phyloP scores from a whole-genome alignment of 2,329 filamentous ascomycete species.

The Tolypocladium endophyticum region DNA sequence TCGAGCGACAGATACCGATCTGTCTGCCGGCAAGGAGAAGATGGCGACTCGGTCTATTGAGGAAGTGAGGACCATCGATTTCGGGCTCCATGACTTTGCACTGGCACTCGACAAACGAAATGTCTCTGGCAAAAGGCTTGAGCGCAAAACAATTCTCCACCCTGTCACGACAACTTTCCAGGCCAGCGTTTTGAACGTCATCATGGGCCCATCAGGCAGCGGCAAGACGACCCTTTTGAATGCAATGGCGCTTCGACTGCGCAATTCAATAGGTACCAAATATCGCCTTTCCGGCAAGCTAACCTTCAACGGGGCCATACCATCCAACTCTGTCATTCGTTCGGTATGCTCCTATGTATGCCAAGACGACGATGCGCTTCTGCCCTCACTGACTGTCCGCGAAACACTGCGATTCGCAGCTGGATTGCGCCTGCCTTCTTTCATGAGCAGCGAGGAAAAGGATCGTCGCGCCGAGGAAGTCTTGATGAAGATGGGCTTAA shows the following conservation, averaged over 20 bases:
- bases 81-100: slow-evolving; percentile 53
- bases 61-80: slow-evolving; percentile 49
- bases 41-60: slow-evolving; percentile 42
- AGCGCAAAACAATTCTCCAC: slow-evolving; percentile 51
- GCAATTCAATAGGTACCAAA: slow-evolving; percentile 48
- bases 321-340: slow-evolving; percentile 57
- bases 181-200: slow-evolving; percentile 60
- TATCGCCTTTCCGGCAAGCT: slow-evolving; percentile 54
- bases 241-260: slow-evolving; percentile 58
- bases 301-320: slow-evolving; percentile 58
- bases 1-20: slow-evolving; percentile 46
- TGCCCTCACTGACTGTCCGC: slow-evolving; percentile 64
- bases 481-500: slow-evolving; percentile 63
- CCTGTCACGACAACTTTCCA: slow-evolving; percentile 58
- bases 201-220: slow-evolving; percentile 71
- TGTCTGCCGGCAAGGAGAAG: slow-evolving; percentile 61
- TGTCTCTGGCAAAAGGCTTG: slow-evolving; percentile 37
- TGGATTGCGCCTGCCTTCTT: slow-evolving; percentile 57
- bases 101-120: slow-evolving; percentile 54
- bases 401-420: slow-evolving; percentile 65
- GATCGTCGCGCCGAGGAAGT: slow-evolving; percentile 58
- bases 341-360: slow-evolving; percentile 69
- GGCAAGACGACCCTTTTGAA: slow-evolving; percentile 70
- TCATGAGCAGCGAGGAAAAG: slow-evolving; percentile 61
- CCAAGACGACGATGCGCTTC: slow-evolving; percentile 65